Evolutionary conservation across 345 rosid species (phyloP).

Genomic region (Trapa incisa): DNA sequence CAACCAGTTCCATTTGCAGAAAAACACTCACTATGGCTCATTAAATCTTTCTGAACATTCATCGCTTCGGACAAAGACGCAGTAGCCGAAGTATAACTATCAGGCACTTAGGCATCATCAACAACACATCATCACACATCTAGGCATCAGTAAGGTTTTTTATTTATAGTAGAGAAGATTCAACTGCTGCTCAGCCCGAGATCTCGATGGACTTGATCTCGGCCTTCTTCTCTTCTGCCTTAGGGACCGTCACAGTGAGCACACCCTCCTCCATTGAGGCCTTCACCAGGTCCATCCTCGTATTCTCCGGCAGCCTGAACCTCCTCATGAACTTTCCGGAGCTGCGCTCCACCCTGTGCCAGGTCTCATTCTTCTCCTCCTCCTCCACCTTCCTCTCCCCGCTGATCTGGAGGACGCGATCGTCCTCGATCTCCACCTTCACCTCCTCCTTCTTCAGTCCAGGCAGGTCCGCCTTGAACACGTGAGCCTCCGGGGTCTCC

Average conservation of each 20-base stretch:
- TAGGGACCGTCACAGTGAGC: neutral
- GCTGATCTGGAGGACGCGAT: neutral
- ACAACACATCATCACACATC: no score
- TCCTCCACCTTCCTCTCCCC: neutral
- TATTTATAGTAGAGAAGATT: no score
- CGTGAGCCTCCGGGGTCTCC: neutral
- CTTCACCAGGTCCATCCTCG: neutral
- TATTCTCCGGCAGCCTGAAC: conserved; percentile 1
- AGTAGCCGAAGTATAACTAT: no score
- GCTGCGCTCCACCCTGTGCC: neutral
- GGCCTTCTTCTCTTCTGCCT: neutral
- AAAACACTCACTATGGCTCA: no score
- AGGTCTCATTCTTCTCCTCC: neutral
- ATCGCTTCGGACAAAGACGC: no score
- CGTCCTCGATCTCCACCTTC: conserved; percentile 1
- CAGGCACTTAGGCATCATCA: no score
- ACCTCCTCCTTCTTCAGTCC: conserved; percentile 1
- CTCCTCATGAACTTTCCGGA: neutral
- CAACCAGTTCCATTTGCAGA: no score
- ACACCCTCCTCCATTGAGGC: neutral
- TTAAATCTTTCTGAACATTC: no score
- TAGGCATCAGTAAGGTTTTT: no score
- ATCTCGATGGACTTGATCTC: neutral
- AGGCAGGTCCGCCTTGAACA: neutral
- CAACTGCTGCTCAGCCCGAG: neutral